A percentile compares a stretch with the other conserved stretches of the same genome.
Conservation (phyloP, 768 basidiomycete genomes). For the Lenzites betulinus region DNA sequence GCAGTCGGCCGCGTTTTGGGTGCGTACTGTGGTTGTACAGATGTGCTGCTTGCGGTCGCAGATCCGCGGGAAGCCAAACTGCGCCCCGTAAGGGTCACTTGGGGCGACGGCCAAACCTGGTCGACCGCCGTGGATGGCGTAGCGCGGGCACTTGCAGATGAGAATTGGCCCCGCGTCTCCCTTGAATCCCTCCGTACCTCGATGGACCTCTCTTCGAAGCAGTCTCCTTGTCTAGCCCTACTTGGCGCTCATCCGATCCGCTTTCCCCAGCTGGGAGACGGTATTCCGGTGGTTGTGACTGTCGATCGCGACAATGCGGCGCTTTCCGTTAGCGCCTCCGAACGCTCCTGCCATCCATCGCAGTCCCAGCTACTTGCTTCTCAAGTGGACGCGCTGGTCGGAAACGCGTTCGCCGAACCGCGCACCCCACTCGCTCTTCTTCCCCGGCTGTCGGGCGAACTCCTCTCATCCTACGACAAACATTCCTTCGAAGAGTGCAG, state of each 20-base stretch:
- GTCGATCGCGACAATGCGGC: conserved; percentile 1
- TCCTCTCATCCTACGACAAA: conserved; percentile 14
- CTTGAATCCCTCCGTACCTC: conserved; percentile 5
- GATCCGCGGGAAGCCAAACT: conserved; percentile 5
- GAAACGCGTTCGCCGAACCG: not conserved
- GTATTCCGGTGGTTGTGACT: conserved; percentile 1
- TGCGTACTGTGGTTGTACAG: conserved; percentile 20
- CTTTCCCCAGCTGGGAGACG: not conserved
- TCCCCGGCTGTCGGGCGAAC: conserved; percentile 2
- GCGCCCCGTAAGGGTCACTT: conserved; percentile 14
- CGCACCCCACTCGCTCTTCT: not conserved
- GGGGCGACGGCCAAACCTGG: conserved; percentile 14
- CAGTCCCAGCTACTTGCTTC: conserved; percentile 13
- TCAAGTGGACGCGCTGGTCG: conserved; percentile 14
- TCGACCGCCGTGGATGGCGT: not conserved
- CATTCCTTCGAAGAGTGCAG: conserved; percentile 9
- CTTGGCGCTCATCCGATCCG: conserved; percentile 5
- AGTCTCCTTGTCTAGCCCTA: conserved; percentile 17
- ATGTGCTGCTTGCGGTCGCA: conserved; percentile 14
- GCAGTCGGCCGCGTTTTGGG: conserved; percentile 20
- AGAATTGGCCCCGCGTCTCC: conserved; percentile 2
- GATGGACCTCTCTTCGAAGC: conserved; percentile 15
- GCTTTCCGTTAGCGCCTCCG: conserved; percentile 14
- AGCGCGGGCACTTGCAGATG: conserved; percentile 1
- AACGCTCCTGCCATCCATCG: conserved; percentile 17